Evolutionary conservation across 805 yeast genomes (phyloP).

Genomic region (Pichia occidentalis): DNA sequence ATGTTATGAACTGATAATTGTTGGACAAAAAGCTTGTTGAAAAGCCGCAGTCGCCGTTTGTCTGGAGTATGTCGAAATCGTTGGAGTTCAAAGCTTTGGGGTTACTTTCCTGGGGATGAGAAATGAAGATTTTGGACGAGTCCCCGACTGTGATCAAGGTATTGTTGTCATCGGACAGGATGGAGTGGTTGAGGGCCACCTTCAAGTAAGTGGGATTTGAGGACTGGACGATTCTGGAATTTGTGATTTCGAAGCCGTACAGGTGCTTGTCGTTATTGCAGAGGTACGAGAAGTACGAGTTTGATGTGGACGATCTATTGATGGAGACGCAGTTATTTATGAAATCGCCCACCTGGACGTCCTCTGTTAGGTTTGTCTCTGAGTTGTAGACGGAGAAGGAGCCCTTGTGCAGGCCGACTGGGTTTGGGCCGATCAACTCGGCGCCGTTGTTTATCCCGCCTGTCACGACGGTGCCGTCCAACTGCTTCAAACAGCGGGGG

Average conservation of each 20-base stretch:
- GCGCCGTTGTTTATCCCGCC: constrained; percentile 36
- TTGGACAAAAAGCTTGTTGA: constrained; percentile 75
- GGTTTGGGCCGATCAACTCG: not conserved
- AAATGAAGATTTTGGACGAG: constrained; percentile 53
- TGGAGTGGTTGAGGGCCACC: constrained; percentile 70
- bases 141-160: constrained; percentile 72
- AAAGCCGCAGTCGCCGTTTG: constrained; percentile 73
- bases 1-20: constrained; percentile 66
- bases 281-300: constrained; percentile 46
- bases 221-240: constrained; percentile 32
- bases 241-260: constrained; percentile 55
- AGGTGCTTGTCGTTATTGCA: constrained; percentile 80
- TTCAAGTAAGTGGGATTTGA: constrained; percentile 43
- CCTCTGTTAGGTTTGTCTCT: constrained; percentile 38
- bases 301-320: constrained; percentile 34
- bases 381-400: constrained; percentile 52
- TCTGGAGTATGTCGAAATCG: constrained; percentile 33
- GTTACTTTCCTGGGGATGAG: constrained; percentile 34
- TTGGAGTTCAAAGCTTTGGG: constrained; percentile 20
- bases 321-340: constrained; percentile 76
- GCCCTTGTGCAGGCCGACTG: constrained; percentile 39
- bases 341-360: constrained; percentile 65
- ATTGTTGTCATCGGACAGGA: constrained; percentile 56
- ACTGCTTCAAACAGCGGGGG: constrained; percentile 65
- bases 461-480: constrained; percentile 40